Evolutionary conservation across 148 eudicot genomes (phyloP).

Genomic region (Selenicereus undatus): DNA sequence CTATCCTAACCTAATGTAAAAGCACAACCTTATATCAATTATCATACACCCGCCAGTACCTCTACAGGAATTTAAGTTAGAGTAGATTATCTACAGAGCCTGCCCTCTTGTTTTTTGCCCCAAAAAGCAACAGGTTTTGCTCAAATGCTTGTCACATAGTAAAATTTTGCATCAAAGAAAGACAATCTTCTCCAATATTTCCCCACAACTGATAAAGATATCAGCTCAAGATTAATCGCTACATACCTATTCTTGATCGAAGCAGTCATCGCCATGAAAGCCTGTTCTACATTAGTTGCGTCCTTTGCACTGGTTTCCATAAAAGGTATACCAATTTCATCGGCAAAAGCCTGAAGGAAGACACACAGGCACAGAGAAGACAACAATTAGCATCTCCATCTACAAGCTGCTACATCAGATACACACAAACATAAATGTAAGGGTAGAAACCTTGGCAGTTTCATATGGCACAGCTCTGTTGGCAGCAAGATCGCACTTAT

Average conservation of each 20-base stretch:
- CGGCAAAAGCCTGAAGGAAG: slow-evolving; percentile 55
- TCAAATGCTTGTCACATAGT: not conserved
- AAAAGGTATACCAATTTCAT: slow-evolving; percentile 80
- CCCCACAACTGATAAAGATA: not conserved
- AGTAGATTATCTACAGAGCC: too few species aligned
- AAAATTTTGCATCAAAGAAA: not conserved
- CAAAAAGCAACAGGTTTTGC: not conserved
- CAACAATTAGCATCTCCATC: slow-evolving; percentile 7
- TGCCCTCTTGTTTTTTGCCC: too few species aligned
- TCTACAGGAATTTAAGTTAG: too few species aligned
- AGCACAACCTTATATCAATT: too few species aligned
- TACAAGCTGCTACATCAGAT: not conserved
- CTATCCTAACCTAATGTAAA: too few species aligned
- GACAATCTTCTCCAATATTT: not conserved
- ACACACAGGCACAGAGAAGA: not conserved
- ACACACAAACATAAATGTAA: not conserved
- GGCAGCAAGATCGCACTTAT: slow-evolving; percentile 65
- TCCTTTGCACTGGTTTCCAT: slow-evolving; percentile 82
- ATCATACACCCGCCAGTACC: too few species aligned
- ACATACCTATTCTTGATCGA: slow-evolving; percentile 58
- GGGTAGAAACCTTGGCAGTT: slow-evolving; percentile 47
- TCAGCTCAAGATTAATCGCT: not conserved
- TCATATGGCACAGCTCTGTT: slow-evolving; percentile 64
- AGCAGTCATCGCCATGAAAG: slow-evolving; percentile 83
- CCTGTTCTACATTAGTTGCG: slow-evolving; percentile 68